Evolutionary conservation across 2,329 filamentous ascomycete genomes (phyloP), one percentile per base, ranked within the genome.

Genomic region (Pseudocercospora crystallina): DNA sequence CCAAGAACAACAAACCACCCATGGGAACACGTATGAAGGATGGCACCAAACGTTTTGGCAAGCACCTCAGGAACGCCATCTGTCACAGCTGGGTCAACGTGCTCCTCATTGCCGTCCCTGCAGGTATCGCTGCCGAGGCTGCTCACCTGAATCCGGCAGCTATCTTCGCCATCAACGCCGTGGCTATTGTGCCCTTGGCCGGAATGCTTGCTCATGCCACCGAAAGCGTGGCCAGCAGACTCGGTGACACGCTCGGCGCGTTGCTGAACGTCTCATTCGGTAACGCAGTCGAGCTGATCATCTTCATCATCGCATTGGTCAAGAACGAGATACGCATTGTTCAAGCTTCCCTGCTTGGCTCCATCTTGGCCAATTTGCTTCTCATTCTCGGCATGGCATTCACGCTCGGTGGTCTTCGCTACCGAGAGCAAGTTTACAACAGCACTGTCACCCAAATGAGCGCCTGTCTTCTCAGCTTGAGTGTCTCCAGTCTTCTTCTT

Each of bases 391-490:
- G 91, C 64, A 96, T 96, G 90, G 85, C 85, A 50, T 96, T 96
- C 70, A 80, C 95, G 45, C 73, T 95, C 17, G 91, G 91, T 65
- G 91, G 90, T 57, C 75, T 96, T 47, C 85, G 90, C 56, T 96
- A 84, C 70, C 86, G 87, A 67, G 91, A 96, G 74, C 91, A 96
- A 76, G 85, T 96, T 56, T 96, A 96, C 74, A 96, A 96, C 73
- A 94, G 85, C 72, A 96, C 89, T 15, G 89, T 96, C 51, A 96
- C 90, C 1, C 90, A 96, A 69, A 96, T 96, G 89, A 96, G 90
- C 68, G 91, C 91, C 44, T 95, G 90, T 73, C 78, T 96, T 61
- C 81, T 96, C 61, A 95, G 89, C 76, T 72, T 96, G 70, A 91
- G 88, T 65, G 91, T 95, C 54, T 91, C 89, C 72, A 96, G 90